Evolutionary conservation across 2,329 filamentous ascomycete genomes (phyloP), one percentile per base, ranked within the genome.

Genomic region (Colletotrichum gloeosporioides): DNA sequence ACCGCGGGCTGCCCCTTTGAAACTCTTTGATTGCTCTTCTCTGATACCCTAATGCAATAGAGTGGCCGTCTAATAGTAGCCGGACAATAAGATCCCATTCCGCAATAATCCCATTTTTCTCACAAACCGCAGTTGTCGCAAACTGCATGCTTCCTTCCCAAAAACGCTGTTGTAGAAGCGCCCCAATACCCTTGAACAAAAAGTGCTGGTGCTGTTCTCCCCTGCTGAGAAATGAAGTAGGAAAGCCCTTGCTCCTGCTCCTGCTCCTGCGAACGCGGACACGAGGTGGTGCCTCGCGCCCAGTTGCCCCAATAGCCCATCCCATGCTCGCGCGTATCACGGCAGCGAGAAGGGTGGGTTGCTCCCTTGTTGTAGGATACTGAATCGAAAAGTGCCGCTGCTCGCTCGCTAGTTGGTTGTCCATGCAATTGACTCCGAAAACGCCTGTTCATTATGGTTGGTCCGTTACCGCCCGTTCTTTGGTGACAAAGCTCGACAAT

Each of bases 381-480:
- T 34, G 70, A 69, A 74, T 69, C 32, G 59, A 69, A 76, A 73
- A 69, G 70, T 76, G 74, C 65, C 74, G 65, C 74, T 65, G 70
- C 74, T 76, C 71, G 74, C 74, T 76, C 74, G 74, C 74, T 76
- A 49, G 32, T 64, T 73, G 59, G 65, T 69, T 69, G 64, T 13
- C 71, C 71, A 73, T 76, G 74, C 70, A 69, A 53, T 76, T 29
- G 55, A 76, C 74, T 74, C 74, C 74, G 63, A 74, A 69, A 76
- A 76, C 74, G 74, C 74, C 74, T 69, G 29, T 53, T 76, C 74
- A 76, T 76, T 69, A 76, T 74, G 65, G 31, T 63, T 69, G 74
- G 74, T 63, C 70, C 71, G 49, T 65, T 29, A n/a, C 64, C 34
- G 62, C 70, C 69, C 59, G 25, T 57, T 69, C 44, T 25, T 66